A percentile compares a stretch with the other conserved stretches of the same genome.
These are phyloP conservation scores for Cyanidioschyzon merolae DNA, from an alignment of 23 red algal species.

Conservation along the genomic window DNA sequence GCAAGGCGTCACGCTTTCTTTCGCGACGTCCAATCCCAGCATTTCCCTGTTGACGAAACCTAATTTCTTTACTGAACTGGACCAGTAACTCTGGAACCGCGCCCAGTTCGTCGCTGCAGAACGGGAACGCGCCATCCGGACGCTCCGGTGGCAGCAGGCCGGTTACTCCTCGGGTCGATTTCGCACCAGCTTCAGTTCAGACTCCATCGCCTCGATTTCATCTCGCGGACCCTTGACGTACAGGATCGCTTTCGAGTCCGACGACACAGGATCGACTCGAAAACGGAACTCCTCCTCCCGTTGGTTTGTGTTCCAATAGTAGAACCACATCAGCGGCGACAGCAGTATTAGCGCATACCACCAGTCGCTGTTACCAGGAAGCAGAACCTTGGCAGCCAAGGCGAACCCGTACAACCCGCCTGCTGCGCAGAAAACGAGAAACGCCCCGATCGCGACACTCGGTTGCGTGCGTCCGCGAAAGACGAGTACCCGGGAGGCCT, in stretches of 20 bases:
- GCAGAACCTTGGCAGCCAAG: background rate
- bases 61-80: too few species aligned
- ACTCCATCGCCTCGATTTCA: slow-evolving; percentile 9
- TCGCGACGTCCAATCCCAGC: too few species aligned
- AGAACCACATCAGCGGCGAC: slow-evolving; percentile 4
- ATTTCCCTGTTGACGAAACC: too few species aligned
- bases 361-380: background rate
- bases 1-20: too few species aligned
- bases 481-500: background rate
- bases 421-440: slow-evolving; percentile 6
- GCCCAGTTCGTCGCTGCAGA: too few species aligned
- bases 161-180: background rate
- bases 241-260: background rate
- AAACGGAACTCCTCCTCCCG: slow-evolving; percentile 1
- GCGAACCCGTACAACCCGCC: background rate
- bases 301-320: background rate
- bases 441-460: background rate
- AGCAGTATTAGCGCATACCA: slow-evolving; percentile 1
- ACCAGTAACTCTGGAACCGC: too few species aligned
- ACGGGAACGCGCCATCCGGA: too few species aligned
- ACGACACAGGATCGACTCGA: background rate
- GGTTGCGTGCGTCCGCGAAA: background rate
- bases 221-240: slow-evolving; percentile 10
- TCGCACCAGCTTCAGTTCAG: background rate
- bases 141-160: too few species aligned